These are phyloP conservation scores for Apiospora koreana DNA, from an alignment of 2,329 filamentous ascomycete genomes.

Conservation along the genomic window DNA sequence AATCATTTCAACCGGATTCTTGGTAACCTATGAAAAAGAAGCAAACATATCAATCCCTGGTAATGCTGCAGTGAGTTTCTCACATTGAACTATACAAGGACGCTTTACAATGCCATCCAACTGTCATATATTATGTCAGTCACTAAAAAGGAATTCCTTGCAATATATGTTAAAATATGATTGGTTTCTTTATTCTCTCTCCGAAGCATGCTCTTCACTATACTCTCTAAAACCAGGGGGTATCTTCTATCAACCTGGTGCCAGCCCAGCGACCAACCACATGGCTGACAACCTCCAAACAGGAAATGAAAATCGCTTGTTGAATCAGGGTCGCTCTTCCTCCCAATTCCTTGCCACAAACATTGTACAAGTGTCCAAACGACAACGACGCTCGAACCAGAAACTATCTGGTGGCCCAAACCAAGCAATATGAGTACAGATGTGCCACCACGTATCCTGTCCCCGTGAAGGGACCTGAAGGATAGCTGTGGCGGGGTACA, in stretches of 20 bases:
- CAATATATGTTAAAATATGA: neutral
- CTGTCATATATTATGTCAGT: neutral
- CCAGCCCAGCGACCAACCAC: slow-evolving; percentile 31
- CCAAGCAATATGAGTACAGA: slow-evolving; percentile 9
- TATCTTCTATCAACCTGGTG: slow-evolving; percentile 38
- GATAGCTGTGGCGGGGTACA: slow-evolving; percentile 6
- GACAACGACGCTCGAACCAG: neutral
- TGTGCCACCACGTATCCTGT: slow-evolving; percentile 11
- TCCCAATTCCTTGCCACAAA: slow-evolving; percentile 24
- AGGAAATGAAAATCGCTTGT: slow-evolving; percentile 16
- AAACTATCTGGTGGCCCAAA: slow-evolving; percentile 3
- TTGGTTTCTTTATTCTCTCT: neutral
- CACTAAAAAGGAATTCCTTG: neutral
- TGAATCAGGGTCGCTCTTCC: slow-evolving; percentile 20
- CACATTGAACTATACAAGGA: neutral
- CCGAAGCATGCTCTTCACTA: slow-evolving; percentile 23
- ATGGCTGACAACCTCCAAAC: slow-evolving; percentile 30
- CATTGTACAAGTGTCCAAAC: slow-evolving; percentile 7
- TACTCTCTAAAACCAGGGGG: slow-evolving; percentile 37
- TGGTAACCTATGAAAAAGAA: slow-evolving; percentile 1
- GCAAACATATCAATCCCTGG: neutral
- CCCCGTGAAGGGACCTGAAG: slow-evolving; percentile 25
- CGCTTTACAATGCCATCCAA: neutral
- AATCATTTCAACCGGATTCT: neutral
- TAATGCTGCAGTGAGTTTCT: neutral